Percentiles rank a stretch among this genome's conserved stretches.
Evolutionary conservation across 192 early-diverging fungal genomes (phyloP).

Genomic region (Martensiomyces pterosporus): DNA sequence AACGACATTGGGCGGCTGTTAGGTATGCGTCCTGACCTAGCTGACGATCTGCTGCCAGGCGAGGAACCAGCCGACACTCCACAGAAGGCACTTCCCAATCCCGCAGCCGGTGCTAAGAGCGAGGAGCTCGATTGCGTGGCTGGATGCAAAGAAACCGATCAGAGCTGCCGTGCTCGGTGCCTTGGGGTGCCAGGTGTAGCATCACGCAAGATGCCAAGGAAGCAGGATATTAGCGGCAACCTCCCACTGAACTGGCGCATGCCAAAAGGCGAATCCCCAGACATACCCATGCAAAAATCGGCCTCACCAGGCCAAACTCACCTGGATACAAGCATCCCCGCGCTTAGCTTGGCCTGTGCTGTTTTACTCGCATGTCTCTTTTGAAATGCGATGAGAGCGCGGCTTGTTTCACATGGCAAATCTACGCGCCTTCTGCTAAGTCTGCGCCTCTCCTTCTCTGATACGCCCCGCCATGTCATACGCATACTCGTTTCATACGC

Average conservation of each 20-base stretch:
- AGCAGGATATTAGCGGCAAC: constrained; percentile 33
- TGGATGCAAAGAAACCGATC: constrained; percentile 24
- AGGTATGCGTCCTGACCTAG: constrained; percentile 30
- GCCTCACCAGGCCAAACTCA: too few species aligned
- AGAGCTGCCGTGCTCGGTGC: constrained; percentile 41
- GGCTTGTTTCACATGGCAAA: not conserved
- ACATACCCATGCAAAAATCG: too few species aligned
- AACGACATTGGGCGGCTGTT: constrained; percentile 17
- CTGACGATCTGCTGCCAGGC: constrained; percentile 10
- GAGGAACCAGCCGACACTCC: not conserved
- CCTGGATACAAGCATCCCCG: too few species aligned
- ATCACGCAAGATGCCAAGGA: constrained; percentile 26
- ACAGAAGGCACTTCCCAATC: not conserved
- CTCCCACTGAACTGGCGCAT: constrained; percentile 35
- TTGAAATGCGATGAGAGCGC: not conserved
- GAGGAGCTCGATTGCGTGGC: constrained; percentile 21
- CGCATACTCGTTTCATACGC: too few species aligned
- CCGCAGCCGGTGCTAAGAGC: not conserved
- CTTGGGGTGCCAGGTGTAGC: constrained; percentile 43
- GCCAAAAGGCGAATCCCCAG: not conserved
- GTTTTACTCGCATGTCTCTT: not conserved
- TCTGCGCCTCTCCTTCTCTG: too few species aligned
- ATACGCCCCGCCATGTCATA: too few species aligned
- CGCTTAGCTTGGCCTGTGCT: too few species aligned
- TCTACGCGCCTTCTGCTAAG: too few species aligned